phyloP scores from a whole-genome alignment of 164 flowering plant species.

The Annona squamosa region DNA sequence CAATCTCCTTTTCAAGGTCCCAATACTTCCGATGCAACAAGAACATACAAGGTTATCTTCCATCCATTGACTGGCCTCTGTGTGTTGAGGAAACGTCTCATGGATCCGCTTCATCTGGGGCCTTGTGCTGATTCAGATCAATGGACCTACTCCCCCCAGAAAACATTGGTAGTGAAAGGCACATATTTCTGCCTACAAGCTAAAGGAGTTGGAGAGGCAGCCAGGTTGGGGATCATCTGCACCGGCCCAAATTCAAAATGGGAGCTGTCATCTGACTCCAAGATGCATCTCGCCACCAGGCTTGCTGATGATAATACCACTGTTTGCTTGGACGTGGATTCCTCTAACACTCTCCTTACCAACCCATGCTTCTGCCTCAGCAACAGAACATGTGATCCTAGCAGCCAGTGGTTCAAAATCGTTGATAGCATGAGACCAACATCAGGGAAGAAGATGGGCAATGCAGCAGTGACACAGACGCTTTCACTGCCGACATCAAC shows the following conservation, averaged over 20 bases:
- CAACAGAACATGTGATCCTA: constrained; percentile 53
- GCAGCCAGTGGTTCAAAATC: constrained; percentile 79
- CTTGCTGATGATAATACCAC: constrained; percentile 15
- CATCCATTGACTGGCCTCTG: constrained; percentile 74
- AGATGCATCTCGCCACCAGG: constrained; percentile 55
- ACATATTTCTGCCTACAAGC: constrained; percentile 58
- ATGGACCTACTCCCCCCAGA: constrained; percentile 48
- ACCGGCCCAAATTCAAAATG: constrained; percentile 34
- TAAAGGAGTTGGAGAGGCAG: constrained; percentile 30
- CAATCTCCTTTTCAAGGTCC: constrained; percentile 84
- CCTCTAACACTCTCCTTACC: constrained; percentile 36
- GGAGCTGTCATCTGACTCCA: constrained; percentile 54
- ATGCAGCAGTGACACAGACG: neutral
- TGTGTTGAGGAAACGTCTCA: constrained; percentile 23
- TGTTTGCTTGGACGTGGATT: constrained; percentile 64
- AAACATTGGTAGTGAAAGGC: constrained; percentile 30
- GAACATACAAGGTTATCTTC: constrained; percentile 38
- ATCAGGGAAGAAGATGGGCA: neutral
- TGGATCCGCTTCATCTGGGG: constrained; percentile 45
- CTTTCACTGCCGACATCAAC: neutral
- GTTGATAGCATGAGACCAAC: constrained; percentile 37
- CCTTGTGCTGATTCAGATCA: constrained; percentile 46
- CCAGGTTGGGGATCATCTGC: constrained; percentile 39
- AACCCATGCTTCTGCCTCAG: constrained; percentile 54
- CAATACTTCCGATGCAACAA: constrained; percentile 26